Base-by-base conservation (phyloP, 208 protist genomes). In the Trypanosoma mega region DNA sequence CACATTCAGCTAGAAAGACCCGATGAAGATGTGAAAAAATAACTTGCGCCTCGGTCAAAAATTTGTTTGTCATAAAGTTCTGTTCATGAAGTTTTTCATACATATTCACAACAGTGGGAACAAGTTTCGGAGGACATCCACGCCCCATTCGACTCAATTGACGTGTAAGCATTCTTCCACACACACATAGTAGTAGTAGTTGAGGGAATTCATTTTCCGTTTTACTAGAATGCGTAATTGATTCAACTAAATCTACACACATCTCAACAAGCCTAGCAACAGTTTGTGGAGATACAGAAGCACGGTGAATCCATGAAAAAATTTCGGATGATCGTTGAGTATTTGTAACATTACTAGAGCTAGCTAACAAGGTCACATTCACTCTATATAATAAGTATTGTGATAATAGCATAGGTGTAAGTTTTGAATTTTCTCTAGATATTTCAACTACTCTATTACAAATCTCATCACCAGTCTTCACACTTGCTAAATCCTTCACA, bases 11-110 rank as follows among this genome's bases (percentile, higher is more conserved):
- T n/a, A 96, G 78, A 49, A 92, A 76, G 0, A 77, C 65, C 37
- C 63, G 65, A 54, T 93, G 84, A 8, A 96, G 71, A n/a, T 74
- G 37, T 31, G 46, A 49, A 63, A 92, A 87, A 12, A 93, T 74
- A 8, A 34, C 54, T 9, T 74, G 45, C 20, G 74, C 76, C 36
- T 96, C 90, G 14, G 24, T 48, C n/a, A 61, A 62, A 39, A 76
- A 74, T 11, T 29, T 63, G 36, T 26, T 34, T 11, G 43, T 20
- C 27, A 61, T 26, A 18, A 14, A 75, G 30, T 46, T 67, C 29
- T 48, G 43, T 58, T 46, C 72, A 49, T 61, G 55, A 16, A 87
- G 43, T 44, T 62, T 66, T 46, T 81, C 74, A 51, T 85, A 82
- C 30, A 72, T 70, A 11, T 75, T 58, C 14, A 92, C 78, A 16